phyloP scores from a whole-genome alignment of 371 early-diverging fungal species.

The Rhizopus stolonifer region DNA sequence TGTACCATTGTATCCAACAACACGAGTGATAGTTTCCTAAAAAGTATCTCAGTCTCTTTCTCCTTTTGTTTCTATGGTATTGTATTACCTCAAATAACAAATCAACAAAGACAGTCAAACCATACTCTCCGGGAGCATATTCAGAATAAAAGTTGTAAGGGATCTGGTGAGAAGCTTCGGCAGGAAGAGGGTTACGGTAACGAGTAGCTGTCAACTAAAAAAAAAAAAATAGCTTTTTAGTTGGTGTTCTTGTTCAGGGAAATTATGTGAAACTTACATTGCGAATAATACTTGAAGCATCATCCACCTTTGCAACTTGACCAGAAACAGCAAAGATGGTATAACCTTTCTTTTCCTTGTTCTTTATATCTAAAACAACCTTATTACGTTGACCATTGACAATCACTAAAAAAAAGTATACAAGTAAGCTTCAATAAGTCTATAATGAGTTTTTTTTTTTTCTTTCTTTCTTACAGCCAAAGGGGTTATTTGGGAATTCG shows the following conservation, averaged over 20 bases:
- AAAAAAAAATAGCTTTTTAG: not conserved
- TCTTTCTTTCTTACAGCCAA: slow-evolving; percentile 39
- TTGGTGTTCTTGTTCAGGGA: too few relatives aligned
- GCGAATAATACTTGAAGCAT: slow-evolving; percentile 33
- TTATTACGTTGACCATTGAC: slow-evolving; percentile 51
- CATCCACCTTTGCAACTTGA: slow-evolving; percentile 32
- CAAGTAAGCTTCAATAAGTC: too few relatives aligned
- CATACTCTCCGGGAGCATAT: slow-evolving; percentile 45
- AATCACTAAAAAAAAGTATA: slow-evolving; percentile 35
- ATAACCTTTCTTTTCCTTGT: slow-evolving; percentile 39
- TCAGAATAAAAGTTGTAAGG: slow-evolving; percentile 51
- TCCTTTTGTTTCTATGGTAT: not conserved
- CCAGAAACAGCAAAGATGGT: slow-evolving; percentile 46
- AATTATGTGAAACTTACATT: too few relatives aligned
- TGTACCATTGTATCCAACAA: slow-evolving; percentile 45
- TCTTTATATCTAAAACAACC: slow-evolving; percentile 37
- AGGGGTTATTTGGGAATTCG: slow-evolving; percentile 48
- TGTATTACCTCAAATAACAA: slow-evolving; percentile 37
- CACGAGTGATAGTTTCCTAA: slow-evolving; percentile 38
- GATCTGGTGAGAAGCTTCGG: slow-evolving; percentile 34
- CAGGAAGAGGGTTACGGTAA: slow-evolving; percentile 31
- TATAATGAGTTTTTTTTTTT: not conserved
- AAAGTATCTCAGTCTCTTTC: not conserved
- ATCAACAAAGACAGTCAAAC: slow-evolving; percentile 44
- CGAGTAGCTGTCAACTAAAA: slow-evolving; percentile 41